These are phyloP conservation scores for Plasmodium malariae DNA, from an alignment of 169 alveolate genomes.

Conservation along the genomic window DNA sequence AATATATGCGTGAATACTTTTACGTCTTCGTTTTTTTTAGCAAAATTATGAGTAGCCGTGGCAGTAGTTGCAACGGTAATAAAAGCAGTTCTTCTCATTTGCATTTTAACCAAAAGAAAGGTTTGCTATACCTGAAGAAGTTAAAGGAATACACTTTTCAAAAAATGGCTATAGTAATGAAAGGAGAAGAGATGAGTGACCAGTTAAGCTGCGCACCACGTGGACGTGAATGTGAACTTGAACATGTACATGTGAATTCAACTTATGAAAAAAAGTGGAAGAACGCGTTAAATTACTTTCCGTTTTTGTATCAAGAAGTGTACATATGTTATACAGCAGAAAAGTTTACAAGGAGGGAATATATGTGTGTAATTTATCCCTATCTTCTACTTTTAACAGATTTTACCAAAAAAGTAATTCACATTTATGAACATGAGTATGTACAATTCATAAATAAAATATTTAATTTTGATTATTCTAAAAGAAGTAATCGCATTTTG, in stretches of 20 bases:
- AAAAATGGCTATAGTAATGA: too few relatives aligned
- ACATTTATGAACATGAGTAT: slow-evolving; percentile 38
- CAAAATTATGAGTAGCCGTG: slow-evolving; percentile 15
- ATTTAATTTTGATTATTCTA: slow-evolving; percentile 22
- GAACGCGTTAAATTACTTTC: not conserved
- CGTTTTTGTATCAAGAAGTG: slow-evolving; percentile 53
- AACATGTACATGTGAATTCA: not conserved
- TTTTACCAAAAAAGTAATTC: slow-evolving; percentile 23
- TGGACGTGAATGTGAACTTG: not conserved
- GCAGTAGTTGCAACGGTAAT: not conserved
- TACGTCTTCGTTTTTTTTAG: slow-evolving; percentile 38
- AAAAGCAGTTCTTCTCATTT: not conserved
- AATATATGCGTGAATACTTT: slow-evolving; percentile 51
- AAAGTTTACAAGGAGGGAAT: slow-evolving; percentile 32
- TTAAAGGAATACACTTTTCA: slow-evolving; percentile 16
- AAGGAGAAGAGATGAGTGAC: too few relatives aligned
- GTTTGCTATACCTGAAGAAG: slow-evolving; percentile 11
- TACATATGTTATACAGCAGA: slow-evolving; percentile 24
- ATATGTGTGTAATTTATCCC: slow-evolving; percentile 30
- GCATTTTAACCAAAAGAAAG: slow-evolving; percentile 32
- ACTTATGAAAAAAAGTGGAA: not conserved
- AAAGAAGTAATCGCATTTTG: not conserved
- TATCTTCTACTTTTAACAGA: slow-evolving; percentile 53
- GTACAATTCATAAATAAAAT: not conserved
- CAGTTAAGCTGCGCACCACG: not conserved